Evolutionary conservation across 1,284 basidiomycete species (phyloP), one percentile per base, ranked within the genome.

Genomic region (Sanghuangporus sanghuang): DNA sequence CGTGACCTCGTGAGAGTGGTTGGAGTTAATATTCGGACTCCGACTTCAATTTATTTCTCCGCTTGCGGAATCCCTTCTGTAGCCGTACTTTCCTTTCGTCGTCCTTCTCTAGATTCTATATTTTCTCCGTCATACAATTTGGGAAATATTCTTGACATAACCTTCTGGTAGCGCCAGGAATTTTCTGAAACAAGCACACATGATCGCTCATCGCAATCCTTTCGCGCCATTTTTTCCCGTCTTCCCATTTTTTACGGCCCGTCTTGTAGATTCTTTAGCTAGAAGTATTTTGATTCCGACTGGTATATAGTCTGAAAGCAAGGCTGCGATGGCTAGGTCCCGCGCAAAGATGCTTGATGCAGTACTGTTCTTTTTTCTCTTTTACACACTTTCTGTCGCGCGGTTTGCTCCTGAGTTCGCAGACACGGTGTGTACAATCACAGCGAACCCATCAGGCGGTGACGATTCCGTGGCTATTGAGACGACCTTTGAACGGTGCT

Each of bases 391-490:
- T 14, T 16, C 11, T 6, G 32, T 54, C 16, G 35, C 53, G 7
- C 32, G 27, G 16, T 54, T 54, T n/a, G 35, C 36, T 35, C 53
- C 53, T n/a, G 11, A 36, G 53, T 18, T 16, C 38, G 53, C 32
- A 12, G 3, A 14, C 3, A 65, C 38, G 21, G 64, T 68, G 38
- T 75, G 73, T 55, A 70, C 67, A 7, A 66, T 74, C 44, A 63
- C 62, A 46, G 69, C 73, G 5, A 69, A 66, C 36, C 18, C 57
- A 8, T 68, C 73, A 57, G 73, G 70, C n/a, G 67, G 69, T 14
- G 74, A 75, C 58, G 73, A 74, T 53, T 69, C 71, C 12, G 71
- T 70, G 7, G 71, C 72, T 6, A 73, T 74, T 54, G 39, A 70
- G 8, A 63, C 67, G 21, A 73, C 73, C 6, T 74, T 75, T 52